A percentile compares a stretch with the other conserved stretches of the same genome.
Conservation (phyloP, 2,329 filamentous ascomycete genomes). For the Botryotinia globosa region DNA sequence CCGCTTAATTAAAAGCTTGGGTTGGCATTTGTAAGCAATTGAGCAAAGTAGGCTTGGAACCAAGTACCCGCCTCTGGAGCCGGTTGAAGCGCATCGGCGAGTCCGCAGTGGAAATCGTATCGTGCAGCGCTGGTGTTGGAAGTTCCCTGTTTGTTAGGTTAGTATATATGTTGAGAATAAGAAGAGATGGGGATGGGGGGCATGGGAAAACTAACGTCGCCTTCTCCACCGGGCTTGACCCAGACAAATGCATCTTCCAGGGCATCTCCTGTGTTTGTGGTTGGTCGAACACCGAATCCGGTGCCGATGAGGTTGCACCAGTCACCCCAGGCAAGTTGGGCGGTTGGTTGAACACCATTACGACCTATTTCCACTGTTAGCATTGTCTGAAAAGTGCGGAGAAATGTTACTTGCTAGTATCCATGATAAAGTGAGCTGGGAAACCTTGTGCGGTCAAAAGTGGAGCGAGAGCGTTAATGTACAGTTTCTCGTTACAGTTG, state of each 20-base stretch:
- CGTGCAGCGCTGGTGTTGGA: conserved; percentile 43
- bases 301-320: conserved; percentile 66
- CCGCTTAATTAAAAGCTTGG: conserved; percentile 47
- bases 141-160: conserved; percentile 34
- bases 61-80: conserved; percentile 68
- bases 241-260: conserved; percentile 66
- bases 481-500: conserved; percentile 53
- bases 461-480: conserved; percentile 50
- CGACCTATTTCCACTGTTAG: conserved; percentile 45
- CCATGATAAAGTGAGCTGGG: conserved; percentile 54
- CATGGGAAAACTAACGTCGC: conserved; percentile 32
- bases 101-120: conserved; percentile 53
- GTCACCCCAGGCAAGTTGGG: conserved; percentile 57
- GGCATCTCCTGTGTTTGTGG: conserved; percentile 56
- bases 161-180: not conserved
- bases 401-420: conserved; percentile 43
- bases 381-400: not conserved
- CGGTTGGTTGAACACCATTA: conserved; percentile 59
- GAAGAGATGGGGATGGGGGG: not conserved
- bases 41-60: conserved; percentile 57
- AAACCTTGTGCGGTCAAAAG: conserved; percentile 47
- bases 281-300: conserved; percentile 63
- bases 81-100: conserved; percentile 54
- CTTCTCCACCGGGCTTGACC: conserved; percentile 64
- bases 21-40: conserved; percentile 54